These are phyloP conservation scores for Inosperma sp. DNA, from an alignment of 768 basidiomycete species.

Conservation along the genomic window DNA sequence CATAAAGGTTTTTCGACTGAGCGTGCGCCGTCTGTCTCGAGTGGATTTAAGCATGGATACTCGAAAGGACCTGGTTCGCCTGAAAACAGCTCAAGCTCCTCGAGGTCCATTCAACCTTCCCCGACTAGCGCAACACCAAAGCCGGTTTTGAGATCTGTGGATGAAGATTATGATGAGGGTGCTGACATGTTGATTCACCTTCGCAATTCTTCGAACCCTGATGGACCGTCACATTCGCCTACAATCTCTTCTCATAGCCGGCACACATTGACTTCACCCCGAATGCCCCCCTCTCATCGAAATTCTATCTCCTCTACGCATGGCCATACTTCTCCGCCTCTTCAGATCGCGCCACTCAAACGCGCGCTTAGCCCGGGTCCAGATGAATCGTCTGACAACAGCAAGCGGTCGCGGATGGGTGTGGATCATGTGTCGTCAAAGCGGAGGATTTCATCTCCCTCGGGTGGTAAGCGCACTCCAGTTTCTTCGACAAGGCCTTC, in stretches of 20 bases:
- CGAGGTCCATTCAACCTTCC: conserved; percentile 67
- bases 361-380: conserved; percentile 64
- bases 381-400: conserved; percentile 44
- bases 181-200: conserved; percentile 66
- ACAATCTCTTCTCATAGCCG: conserved; percentile 56
- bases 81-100: conserved; percentile 63
- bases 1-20: too few relatives aligned
- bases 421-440: too few relatives aligned
- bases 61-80: conserved; percentile 47
- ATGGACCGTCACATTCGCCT: conserved; percentile 48
- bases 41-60: conserved; percentile 17
- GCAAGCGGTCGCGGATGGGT: conserved; percentile 66
- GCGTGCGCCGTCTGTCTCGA: conserved; percentile 2
- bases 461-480: conserved; percentile 49
- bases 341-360: conserved; percentile 47
- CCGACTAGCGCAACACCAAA: conserved; percentile 59
- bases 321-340: conserved; percentile 59
- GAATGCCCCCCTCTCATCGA: conserved; percentile 51
- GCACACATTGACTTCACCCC: conserved; percentile 46
- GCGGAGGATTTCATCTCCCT: conserved; percentile 49
- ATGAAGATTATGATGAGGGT: conserved; percentile 91
- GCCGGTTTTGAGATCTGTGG: conserved; percentile 64
- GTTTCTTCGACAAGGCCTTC: conserved; percentile 60
- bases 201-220: conserved; percentile 21
- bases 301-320: conserved; percentile 67